phyloP scores from a whole-genome alignment of 2,329 filamentous ascomycete genomes.

The Trichoderma sp. region DNA sequence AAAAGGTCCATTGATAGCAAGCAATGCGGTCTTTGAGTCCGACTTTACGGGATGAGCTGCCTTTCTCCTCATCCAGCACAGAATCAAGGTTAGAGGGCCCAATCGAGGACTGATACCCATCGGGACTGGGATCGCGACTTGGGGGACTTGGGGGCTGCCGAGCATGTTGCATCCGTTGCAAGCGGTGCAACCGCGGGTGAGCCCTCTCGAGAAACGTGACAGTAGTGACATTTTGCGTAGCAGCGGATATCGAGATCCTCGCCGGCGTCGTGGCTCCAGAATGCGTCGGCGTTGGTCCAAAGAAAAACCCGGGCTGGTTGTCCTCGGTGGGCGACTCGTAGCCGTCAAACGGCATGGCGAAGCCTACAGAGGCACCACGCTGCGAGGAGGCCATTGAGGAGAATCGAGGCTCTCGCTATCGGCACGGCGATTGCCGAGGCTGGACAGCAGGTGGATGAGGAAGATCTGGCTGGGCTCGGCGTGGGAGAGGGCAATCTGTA shows the following conservation, averaged over 20 bases:
- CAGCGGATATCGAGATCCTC: neutral
- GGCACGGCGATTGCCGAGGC: conserved; percentile 46
- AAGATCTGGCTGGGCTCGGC: conserved; percentile 48
- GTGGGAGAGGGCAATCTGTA: conserved; percentile 50
- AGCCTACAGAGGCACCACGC: conserved; percentile 18
- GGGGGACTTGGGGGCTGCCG: neutral
- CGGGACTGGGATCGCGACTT: neutral
- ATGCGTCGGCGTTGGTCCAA: conserved; percentile 22
- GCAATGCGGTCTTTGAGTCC: conserved; percentile 50
- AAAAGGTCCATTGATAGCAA: conserved; percentile 71
- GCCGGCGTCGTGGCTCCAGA: conserved; percentile 11
- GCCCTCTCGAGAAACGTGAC: neutral
- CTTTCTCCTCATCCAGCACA: neutral
- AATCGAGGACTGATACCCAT: neutral
- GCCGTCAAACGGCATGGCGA: conserved; percentile 23
- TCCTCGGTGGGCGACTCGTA: conserved; percentile 42
- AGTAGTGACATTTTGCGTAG: neutral
- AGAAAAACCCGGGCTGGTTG: conserved; percentile 31
- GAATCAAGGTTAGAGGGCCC: conserved; percentile 3
- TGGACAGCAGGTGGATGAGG: conserved; percentile 48
- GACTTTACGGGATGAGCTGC: conserved; percentile 32
- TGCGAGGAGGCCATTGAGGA: conserved; percentile 36
- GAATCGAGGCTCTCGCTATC: conserved; percentile 50
- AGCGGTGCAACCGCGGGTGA: neutral
- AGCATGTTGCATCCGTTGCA: neutral